Evolutionary conservation across 352 stramenopile species (phyloP), one percentile per base, ranked within the genome.

Genomic region (Phytophthora pini): DNA sequence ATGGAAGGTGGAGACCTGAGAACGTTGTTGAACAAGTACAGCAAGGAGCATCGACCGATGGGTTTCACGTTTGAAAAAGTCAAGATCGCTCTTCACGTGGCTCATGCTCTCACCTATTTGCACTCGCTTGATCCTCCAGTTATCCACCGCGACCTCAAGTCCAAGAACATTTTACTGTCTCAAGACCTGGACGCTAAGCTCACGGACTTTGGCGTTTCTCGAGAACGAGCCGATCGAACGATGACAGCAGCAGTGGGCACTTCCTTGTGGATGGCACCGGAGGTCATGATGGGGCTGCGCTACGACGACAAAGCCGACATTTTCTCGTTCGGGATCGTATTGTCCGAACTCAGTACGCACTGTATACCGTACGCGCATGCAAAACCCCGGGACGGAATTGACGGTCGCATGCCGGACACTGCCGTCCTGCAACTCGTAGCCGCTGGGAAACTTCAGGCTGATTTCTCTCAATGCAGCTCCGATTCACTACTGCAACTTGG

Each of bases 161-260:
- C 32, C 72, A 44, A 45, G 15, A 76, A 77, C 48, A 58, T 81
- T 3, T 57, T 82, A 3, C 44, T 77, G 11, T 50, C 11, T 1
- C 45, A 50, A 7, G 20, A 64, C 15, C 26, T 66, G 51, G 51
- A 79, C 38, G 68, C 68, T 27, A 77, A 77, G 31, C 41, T 77
- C 47, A 77, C 70, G 47, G 76, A 84, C 61, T 84, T 84, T 68
- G 76, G 76, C 9, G 67, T 76, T 4, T 80, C 70, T 27, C 70
- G 73, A 70, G 11, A 29, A 22, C 41, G 41, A 31, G 41, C 41
- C n/a, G 41, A 43, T 39, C 49, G 43, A 8, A 80, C 68, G 1
- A 77, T 81, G 68, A 81, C 69, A 1, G 61, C 58, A 13, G 73
- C 34, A 29, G 65, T 78, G 0, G 73, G 69, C 6, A 66, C 73